Conservation (phyloP, 2,329 filamentous ascomycete species). For the Penicillium psychrosexuale region DNA sequence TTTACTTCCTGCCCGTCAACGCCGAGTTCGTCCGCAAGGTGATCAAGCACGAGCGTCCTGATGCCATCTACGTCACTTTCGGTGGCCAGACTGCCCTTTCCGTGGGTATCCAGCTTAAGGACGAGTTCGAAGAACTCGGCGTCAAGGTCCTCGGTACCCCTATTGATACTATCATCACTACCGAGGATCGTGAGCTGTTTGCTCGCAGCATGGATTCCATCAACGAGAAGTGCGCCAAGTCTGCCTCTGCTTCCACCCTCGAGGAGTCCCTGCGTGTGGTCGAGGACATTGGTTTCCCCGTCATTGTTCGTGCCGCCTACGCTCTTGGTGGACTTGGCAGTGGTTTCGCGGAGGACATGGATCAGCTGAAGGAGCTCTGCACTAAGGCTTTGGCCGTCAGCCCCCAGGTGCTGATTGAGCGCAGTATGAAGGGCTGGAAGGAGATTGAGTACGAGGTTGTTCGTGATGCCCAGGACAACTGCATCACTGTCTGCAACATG, state of each 20-base stretch:
- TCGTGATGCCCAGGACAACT: constrained; percentile 92
- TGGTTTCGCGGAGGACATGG: constrained; percentile 87
- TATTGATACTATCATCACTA: constrained; percentile 97
- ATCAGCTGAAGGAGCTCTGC: constrained; percentile 81
- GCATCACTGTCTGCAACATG: constrained; percentile 99
- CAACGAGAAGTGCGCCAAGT: constrained; percentile 96
- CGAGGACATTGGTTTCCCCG: constrained; percentile 88
- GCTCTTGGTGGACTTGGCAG: constrained; percentile 91
- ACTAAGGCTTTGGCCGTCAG: constrained; percentile 92
- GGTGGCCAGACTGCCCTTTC: constrained; percentile 96
- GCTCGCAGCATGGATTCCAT: constrained; percentile 98
- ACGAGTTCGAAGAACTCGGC: constrained; percentile 88
- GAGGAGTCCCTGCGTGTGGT: constrained; percentile 88
- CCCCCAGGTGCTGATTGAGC: constrained; percentile 93
- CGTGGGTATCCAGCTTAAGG: constrained; percentile 95
- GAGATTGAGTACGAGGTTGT: constrained; percentile 99
- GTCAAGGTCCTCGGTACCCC: constrained; percentile 94
- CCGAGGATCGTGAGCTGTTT: constrained; percentile 95
- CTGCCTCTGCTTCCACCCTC: constrained; percentile 82
- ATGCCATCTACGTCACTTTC: constrained; percentile 97
- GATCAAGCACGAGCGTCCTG: constrained; percentile 88
- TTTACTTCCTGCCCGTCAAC: constrained; percentile 96
- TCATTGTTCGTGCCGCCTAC: constrained; percentile 95
- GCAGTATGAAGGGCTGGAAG: constrained; percentile 99
- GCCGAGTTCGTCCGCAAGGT: constrained; percentile 97